phyloP scores from a whole-genome alignment of 1,284 basidiomycete species.

The Ustilago crameri region DNA sequence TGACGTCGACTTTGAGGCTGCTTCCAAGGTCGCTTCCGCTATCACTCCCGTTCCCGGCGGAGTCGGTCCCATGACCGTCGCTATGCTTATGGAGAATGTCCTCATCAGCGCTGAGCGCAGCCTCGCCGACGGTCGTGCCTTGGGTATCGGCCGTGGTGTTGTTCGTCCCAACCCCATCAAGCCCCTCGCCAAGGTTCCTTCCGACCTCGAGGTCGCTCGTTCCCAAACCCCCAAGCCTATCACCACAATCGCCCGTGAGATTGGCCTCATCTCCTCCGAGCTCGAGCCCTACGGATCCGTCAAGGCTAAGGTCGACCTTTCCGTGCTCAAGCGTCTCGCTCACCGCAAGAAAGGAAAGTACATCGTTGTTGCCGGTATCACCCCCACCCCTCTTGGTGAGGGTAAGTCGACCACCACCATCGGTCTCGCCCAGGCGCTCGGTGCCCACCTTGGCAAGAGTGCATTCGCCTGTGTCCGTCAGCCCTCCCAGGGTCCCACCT shows the following conservation, averaged over 20 bases:
- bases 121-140: slow-evolving; percentile 75
- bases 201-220: slow-evolving; percentile 94
- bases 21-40: slow-evolving; percentile 80
- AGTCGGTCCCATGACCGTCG: slow-evolving; percentile 99
- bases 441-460: slow-evolving; percentile 90
- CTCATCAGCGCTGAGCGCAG: slow-evolving; percentile 82
- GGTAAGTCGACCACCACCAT: slow-evolving; percentile 99
- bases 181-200: slow-evolving; percentile 79
- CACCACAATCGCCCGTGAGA: slow-evolving; percentile 83
- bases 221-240: slow-evolving; percentile 93
- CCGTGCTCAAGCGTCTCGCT: slow-evolving; percentile 83
- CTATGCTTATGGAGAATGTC: slow-evolving; percentile 97
- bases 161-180: slow-evolving; percentile 83
- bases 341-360: slow-evolving; percentile 95
- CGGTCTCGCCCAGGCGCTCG: slow-evolving; percentile 94
- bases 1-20: slow-evolving; percentile 88
- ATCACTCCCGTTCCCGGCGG: slow-evolving; percentile 96
- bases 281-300: slow-evolving; percentile 94
- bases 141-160: slow-evolving; percentile 74
- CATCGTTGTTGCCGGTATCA: slow-evolving; percentile 96
- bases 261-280: slow-evolving; percentile 86
- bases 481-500: slow-evolving; percentile 97
- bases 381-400: slow-evolving; percentile 96
- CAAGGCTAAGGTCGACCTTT: slow-evolving; percentile 96
- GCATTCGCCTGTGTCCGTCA: slow-evolving; percentile 99